Evolutionary conservation across 2,329 filamentous ascomycete species (phyloP).

Genomic region (Paracamarosporium sp.): DNA sequence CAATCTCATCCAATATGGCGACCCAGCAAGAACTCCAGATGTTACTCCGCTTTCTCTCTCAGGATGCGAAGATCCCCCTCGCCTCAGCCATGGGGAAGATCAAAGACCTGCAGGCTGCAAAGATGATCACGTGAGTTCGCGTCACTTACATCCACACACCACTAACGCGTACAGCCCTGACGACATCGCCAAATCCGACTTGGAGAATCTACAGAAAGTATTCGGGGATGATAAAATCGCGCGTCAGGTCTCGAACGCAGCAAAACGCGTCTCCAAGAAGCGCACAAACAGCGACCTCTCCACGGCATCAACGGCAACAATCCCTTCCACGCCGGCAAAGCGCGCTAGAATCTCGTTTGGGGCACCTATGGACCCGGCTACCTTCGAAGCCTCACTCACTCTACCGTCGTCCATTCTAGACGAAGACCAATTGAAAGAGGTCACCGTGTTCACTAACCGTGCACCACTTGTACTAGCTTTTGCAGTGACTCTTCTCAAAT

Average conservation of each 20-base stretch:
- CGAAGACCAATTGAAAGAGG: slow-evolving; percentile 65
- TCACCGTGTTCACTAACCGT: slow-evolving; percentile 74
- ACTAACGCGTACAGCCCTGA: slow-evolving; percentile 46
- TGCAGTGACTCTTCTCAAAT: slow-evolving; percentile 73
- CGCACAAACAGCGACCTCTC: slow-evolving; percentile 50
- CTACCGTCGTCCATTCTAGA: slow-evolving; percentile 63
- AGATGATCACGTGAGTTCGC: slow-evolving; percentile 58
- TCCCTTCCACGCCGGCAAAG: slow-evolving; percentile 43
- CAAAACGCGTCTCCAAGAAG: slow-evolving; percentile 64
- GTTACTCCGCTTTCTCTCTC: slow-evolving; percentile 63
- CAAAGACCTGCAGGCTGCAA: slow-evolving; percentile 59
- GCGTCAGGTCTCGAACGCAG: slow-evolving; percentile 64
- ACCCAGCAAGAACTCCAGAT: slow-evolving; percentile 49
- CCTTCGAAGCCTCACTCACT: slow-evolving; percentile 68
- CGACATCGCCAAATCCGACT: slow-evolving; percentile 57
- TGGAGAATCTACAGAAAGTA: slow-evolving; percentile 51
- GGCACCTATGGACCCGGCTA: slow-evolving; percentile 53
- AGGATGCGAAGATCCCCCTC: slow-evolving; percentile 64
- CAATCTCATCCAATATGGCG: slow-evolving; percentile 30
- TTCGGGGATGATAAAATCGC: slow-evolving; percentile 61
- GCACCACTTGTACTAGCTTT: slow-evolving; percentile 85
- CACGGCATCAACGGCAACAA: slow-evolving; percentile 14
- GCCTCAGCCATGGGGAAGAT: slow-evolving; percentile 62
- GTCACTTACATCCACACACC: slow-evolving; percentile 18
- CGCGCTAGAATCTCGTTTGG: slow-evolving; percentile 39